Conservation (phyloP, 2,329 filamentous ascomycete genomes). For the Aspergillus nomiae region DNA sequence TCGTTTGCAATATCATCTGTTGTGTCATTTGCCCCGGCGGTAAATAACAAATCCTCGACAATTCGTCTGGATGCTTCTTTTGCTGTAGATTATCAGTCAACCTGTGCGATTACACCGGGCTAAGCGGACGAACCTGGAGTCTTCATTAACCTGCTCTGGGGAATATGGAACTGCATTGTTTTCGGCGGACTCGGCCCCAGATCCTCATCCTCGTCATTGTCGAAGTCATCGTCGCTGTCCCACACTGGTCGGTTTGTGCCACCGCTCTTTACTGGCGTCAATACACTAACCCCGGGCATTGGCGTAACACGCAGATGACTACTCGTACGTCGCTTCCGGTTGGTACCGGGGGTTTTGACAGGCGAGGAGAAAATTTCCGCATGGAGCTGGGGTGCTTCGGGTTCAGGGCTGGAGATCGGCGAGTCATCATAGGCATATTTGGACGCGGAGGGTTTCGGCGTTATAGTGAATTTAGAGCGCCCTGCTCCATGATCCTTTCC, state of each 20-base stretch:
- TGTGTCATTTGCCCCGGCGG: conserved; percentile 46
- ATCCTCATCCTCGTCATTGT: conserved; percentile 58
- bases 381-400: conserved; percentile 78
- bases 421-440: conserved; percentile 45
- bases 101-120: background rate
- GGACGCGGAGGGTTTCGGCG: conserved; percentile 31
- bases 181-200: conserved; percentile 86
- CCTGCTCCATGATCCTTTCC: conserved; percentile 48
- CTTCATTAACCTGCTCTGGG: conserved; percentile 51
- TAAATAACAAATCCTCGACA: conserved; percentile 50
- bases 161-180: conserved; percentile 57
- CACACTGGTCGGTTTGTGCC: conserved; percentile 54
- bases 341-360: conserved; percentile 50
- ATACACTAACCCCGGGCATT: conserved; percentile 82
- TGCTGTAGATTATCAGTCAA: conserved; percentile 31
- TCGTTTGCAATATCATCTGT: conserved; percentile 40
- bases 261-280: conserved; percentile 64
- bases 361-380: conserved; percentile 85
- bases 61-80: conserved; percentile 54
- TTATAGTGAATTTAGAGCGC: conserved; percentile 35
- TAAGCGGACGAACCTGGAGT: conserved; percentile 45
- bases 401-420: conserved; percentile 73
- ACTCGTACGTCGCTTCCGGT: conserved; percentile 46
- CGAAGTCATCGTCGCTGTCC: conserved; percentile 71
- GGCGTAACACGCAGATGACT: conserved; percentile 47